Percentiles rank a stretch among this genome's conserved stretches.
Evolutionary conservation across 768 basidiomycete genomes (phyloP).

Genomic region (Xerocomus brunneocitrinus): DNA sequence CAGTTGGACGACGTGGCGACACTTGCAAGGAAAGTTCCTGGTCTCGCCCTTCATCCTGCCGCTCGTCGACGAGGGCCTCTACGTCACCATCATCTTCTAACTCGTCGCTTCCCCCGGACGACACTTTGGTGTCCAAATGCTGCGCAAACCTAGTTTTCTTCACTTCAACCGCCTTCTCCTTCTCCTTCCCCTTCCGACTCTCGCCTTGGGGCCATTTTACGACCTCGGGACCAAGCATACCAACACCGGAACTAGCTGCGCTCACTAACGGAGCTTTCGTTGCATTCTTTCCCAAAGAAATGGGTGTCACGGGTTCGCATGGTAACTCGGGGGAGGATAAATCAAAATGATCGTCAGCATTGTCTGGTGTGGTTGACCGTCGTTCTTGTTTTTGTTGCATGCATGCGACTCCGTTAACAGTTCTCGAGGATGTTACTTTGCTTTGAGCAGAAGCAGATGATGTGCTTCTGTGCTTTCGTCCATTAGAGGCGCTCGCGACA

Average conservation of each 20-base stretch:
- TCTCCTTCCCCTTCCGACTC: slow-evolving; percentile 28
- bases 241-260: slow-evolving; percentile 14
- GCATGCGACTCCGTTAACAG: not conserved
- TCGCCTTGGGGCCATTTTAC: slow-evolving; percentile 47
- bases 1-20: slow-evolving; percentile 47
- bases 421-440: slow-evolving; percentile 10
- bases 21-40: slow-evolving; percentile 50
- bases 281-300: slow-evolving; percentile 23
- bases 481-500: slow-evolving; percentile 1
- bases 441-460: slow-evolving; percentile 1
- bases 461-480: slow-evolving; percentile 2
- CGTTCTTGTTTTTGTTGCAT: slow-evolving; percentile 1
- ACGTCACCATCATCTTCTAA: slow-evolving; percentile 2
- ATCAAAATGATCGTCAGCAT: slow-evolving; percentile 12
- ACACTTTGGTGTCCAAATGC: slow-evolving; percentile 21
- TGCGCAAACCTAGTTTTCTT: slow-evolving; percentile 47
- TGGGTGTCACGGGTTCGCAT: slow-evolving; percentile 30
- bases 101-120: slow-evolving; percentile 17
- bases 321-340: slow-evolving; percentile 31
- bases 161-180: slow-evolving; percentile 20
- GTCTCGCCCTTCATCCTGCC: slow-evolving; percentile 19
- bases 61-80: slow-evolving; percentile 1
- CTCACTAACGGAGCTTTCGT: slow-evolving; percentile 8
- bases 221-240: slow-evolving; percentile 48
- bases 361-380: slow-evolving; percentile 15